Base-by-base conservation (phyloP, 139 green algal genomes). In the Chlorella sp. region DNA sequence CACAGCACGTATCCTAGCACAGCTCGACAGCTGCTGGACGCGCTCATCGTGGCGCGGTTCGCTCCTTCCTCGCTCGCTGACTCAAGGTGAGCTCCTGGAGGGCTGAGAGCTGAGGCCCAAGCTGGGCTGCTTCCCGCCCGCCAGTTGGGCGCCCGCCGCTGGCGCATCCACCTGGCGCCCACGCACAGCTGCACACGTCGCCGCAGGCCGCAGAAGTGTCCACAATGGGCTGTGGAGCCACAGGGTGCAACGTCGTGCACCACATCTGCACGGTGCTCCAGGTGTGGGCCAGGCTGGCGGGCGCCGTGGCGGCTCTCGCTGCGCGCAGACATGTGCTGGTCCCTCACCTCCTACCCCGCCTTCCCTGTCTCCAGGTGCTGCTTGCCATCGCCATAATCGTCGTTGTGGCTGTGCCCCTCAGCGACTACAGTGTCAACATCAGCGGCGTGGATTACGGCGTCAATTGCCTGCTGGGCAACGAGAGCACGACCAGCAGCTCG, bases 401-500 rank as follows among this genome's bases (percentile, higher is more conserved):
- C 21, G 41, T 75, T 0, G 53, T 66, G 3, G 53, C 53, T 2
- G 69, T 75, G 3, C 58, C 65, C 40, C 38, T 75, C 38, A 36
- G 50, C 19, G 67, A 73, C 36, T 35, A 46, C 17, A 45, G 7
- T 36, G 67, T 73, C 19, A 36, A 31, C 25, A 29, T 72, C n/a
- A 45, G 59, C 11, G 65, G 65, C n/a, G 33, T 45, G 15, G 25
- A 45, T 27, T 75, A 40, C 53, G 43, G 12, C 53, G 65, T 67
- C 69, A 27, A 40, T 1, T 75, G 69, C 53, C 40, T 75, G 15
- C 53, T 75, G 3, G 69, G 69, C 29, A 43, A 42, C 17, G 29
- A 55, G 38, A 67, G 66, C n/a, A n/a, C 33, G 9, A 64, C 25
- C 48, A 64, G 48, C 31, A 68, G 15, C n/a, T 64, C 65, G 19